Evolutionary conservation across 2,329 filamentous ascomycete genomes (phyloP).

Genomic region (Pseudogymnoascus sp.): DNA sequence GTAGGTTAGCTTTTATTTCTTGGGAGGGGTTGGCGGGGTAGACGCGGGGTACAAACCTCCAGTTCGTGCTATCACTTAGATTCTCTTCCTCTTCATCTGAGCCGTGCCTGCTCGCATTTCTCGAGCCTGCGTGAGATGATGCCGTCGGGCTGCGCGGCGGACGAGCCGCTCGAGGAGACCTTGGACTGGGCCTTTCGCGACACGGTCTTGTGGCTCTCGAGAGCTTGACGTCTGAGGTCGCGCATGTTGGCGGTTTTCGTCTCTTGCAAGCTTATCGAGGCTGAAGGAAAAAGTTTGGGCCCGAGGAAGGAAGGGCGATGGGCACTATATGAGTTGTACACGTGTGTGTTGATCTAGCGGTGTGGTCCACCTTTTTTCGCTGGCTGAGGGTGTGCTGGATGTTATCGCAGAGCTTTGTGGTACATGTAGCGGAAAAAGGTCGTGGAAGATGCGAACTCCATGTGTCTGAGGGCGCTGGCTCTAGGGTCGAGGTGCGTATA

Average conservation of each 20-base stretch:
- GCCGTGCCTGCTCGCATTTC: constrained; percentile 41
- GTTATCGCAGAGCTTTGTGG: constrained; percentile 6
- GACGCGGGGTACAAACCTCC: constrained; percentile 36
- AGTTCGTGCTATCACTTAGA: constrained; percentile 47
- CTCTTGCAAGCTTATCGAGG: background rate
- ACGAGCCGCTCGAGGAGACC: constrained; percentile 40
- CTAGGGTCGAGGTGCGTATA: background rate
- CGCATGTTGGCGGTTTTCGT: constrained; percentile 20
- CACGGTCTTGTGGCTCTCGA: constrained; percentile 52
- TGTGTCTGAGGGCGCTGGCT: constrained; percentile 3
- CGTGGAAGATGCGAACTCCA: constrained; percentile 1
- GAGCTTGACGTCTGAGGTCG: constrained; percentile 45
- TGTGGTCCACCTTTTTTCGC: background rate
- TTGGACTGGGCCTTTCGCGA: constrained; percentile 49
- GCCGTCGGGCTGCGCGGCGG: too few species aligned
- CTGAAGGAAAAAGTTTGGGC: background rate
- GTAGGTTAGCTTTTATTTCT: background rate
- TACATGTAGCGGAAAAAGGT: background rate
- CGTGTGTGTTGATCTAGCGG: background rate
- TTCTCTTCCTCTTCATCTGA: constrained; percentile 50
- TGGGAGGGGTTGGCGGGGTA: background rate
- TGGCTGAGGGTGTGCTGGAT: background rate
- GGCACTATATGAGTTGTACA: background rate
- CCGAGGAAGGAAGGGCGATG: background rate
- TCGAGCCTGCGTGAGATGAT: constrained; percentile 42